These are phyloP conservation scores for Tylopilus sp. DNA, from an alignment of 768 basidiomycete species.

Conservation along the genomic window DNA sequence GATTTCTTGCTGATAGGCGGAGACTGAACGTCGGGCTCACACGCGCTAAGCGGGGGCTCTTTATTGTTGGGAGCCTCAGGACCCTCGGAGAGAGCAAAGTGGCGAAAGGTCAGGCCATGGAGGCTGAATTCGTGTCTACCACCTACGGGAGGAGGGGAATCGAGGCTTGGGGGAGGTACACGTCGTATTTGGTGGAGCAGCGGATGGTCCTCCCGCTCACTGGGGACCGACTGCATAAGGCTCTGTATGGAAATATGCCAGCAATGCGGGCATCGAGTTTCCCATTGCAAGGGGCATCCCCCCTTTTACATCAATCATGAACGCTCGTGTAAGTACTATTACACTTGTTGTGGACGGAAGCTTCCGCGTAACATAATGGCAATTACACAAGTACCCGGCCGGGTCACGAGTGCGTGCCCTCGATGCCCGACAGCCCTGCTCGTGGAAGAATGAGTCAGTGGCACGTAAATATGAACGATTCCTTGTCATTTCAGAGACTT, in stretches of 20 bases:
- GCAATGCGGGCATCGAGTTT: conserved; percentile 2
- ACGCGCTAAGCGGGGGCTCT: conserved; percentile 80
- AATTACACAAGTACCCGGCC: background rate
- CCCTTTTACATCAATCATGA: conserved; percentile 9
- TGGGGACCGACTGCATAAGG: conserved; percentile 41
- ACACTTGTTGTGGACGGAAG: conserved; percentile 1
- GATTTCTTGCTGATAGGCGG: conserved; percentile 84
- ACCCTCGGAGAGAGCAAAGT: conserved; percentile 55
- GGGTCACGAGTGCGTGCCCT: background rate
- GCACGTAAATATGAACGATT: conserved; percentile 11
- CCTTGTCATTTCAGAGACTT: background rate
- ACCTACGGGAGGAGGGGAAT: conserved; percentile 38
- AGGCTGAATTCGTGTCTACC: conserved; percentile 9
- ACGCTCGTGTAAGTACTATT: background rate
- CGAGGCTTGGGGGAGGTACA: conserved; percentile 61
- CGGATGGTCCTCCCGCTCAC: conserved; percentile 50
- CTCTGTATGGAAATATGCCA: conserved; percentile 24
- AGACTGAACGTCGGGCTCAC: conserved; percentile 90
- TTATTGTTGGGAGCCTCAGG: conserved; percentile 70
- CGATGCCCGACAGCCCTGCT: conserved; percentile 8
- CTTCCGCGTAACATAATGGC: background rate
- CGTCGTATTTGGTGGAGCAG: conserved; percentile 48
- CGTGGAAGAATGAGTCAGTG: conserved; percentile 9
- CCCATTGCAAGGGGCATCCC: conserved; percentile 1
- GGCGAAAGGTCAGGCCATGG: conserved; percentile 17